Evolutionary conservation across 2,329 filamentous ascomycete genomes (phyloP).

Genomic region (Aureobasidium mangrovei): DNA sequence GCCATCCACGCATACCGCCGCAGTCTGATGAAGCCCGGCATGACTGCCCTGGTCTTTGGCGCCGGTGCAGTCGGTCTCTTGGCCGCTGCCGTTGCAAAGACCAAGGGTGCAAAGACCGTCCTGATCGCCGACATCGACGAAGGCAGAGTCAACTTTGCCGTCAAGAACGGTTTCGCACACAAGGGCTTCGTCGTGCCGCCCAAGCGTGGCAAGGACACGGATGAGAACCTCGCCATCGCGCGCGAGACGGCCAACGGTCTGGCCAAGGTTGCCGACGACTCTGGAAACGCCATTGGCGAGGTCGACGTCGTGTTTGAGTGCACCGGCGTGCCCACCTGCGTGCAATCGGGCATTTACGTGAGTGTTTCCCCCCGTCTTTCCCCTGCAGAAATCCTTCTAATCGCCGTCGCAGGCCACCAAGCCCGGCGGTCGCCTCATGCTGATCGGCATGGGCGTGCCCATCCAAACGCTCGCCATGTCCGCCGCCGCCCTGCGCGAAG

Average conservation of each 20-base stretch:
- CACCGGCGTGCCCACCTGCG: slow-evolving; percentile 65
- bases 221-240: slow-evolving; percentile 45
- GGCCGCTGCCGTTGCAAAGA: slow-evolving; percentile 48
- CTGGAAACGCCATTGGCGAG: slow-evolving; percentile 37
- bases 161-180: slow-evolving; percentile 41
- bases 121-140: slow-evolving; percentile 54
- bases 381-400: not conserved
- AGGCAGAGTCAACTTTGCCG: slow-evolving; percentile 48
- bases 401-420: slow-evolving; percentile 42
- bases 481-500: slow-evolving; percentile 63
- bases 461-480: slow-evolving; percentile 66
- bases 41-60: slow-evolving; percentile 50
- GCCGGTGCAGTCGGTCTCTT: slow-evolving; percentile 54
- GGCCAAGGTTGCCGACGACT: slow-evolving; percentile 29
- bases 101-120: slow-evolving; percentile 45
- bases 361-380: slow-evolving; percentile 17
- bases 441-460: slow-evolving; percentile 73
- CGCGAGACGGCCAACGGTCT: slow-evolving; percentile 41
- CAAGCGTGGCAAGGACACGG: slow-evolving; percentile 39
- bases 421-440: slow-evolving; percentile 62
- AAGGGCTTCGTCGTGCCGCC: slow-evolving; percentile 37
- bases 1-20: slow-evolving; percentile 51
- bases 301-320: slow-evolving; percentile 68
- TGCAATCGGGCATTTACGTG: slow-evolving; percentile 65
- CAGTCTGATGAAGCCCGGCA: slow-evolving; percentile 35